Conservation (phyloP, 2,329 filamentous ascomycete genomes). For the Davidsoniella neocaledoniae region DNA sequence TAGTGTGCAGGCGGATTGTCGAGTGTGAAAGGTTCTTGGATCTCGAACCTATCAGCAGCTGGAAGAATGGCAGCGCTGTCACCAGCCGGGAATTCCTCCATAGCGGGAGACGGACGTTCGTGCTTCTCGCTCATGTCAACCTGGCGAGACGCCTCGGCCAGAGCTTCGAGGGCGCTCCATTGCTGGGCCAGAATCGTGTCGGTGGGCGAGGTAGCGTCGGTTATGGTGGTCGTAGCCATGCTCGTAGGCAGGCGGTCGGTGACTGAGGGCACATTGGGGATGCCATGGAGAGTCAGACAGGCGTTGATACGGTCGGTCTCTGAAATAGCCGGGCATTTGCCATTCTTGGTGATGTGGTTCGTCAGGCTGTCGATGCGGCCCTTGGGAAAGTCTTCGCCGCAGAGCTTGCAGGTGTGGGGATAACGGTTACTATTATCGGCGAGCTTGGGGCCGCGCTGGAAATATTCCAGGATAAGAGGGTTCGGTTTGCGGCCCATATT, state of each 20-base stretch:
- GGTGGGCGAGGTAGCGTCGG: conserved; percentile 11
- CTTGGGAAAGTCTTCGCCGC: conserved; percentile 78
- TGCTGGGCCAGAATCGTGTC: conserved; percentile 31
- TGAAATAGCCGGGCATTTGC: conserved; percentile 63
- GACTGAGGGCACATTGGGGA: conserved; percentile 28
- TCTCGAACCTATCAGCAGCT: conserved; percentile 27
- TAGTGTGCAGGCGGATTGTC: conserved; percentile 38
- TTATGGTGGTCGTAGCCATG: conserved; percentile 6
- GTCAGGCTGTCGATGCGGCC: conserved; percentile 71
- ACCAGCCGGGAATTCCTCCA: conserved; percentile 21
- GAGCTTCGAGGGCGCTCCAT: conserved; percentile 69
- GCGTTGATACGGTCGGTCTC: conserved; percentile 60
- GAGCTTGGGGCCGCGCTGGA: conserved; percentile 71
- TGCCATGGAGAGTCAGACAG: conserved; percentile 53
- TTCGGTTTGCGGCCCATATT: conserved; percentile 72
- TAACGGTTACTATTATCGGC: conserved; percentile 84
- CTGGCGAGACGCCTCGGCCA: conserved; percentile 75
- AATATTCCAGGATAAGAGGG: conserved; percentile 72
- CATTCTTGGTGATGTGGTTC: conserved; percentile 56
- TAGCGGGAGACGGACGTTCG: conserved; percentile 18
- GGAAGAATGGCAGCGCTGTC: conserved; percentile 6
- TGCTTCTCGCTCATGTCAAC: conserved; percentile 50
- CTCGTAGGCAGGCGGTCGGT: conserved; percentile 3
- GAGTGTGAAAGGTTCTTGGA: conserved; percentile 42
- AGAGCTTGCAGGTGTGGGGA: conserved; percentile 76